Evolutionary conservation across 2,329 filamentous ascomycete species (phyloP).

Genomic region (Zasmidium angulare): DNA sequence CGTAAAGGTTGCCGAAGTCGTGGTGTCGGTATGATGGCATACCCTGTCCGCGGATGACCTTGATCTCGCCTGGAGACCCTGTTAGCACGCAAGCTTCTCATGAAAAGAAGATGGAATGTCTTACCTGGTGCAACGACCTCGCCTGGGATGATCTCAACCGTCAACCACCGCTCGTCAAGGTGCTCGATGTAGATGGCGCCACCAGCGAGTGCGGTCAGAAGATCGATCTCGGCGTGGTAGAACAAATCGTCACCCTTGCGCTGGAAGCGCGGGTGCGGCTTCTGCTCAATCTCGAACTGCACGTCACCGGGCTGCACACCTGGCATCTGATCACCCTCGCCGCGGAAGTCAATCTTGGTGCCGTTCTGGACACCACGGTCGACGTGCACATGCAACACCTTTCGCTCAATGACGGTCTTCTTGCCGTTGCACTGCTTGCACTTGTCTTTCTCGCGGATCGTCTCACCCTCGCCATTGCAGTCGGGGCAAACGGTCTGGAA

Average conservation of each 20-base stretch:
- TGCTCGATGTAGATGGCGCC: slow-evolving; percentile 92
- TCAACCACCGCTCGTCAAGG: slow-evolving; percentile 95
- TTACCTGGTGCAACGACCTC: slow-evolving; percentile 91
- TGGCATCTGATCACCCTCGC: slow-evolving; percentile 93
- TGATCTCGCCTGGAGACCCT: slow-evolving; percentile 68
- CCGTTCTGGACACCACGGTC: slow-evolving; percentile 91
- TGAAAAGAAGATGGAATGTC: slow-evolving; percentile 35
- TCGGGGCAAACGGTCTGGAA: slow-evolving; percentile 99
- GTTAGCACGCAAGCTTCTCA: slow-evolving; percentile 20
- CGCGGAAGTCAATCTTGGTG: slow-evolving; percentile 94
- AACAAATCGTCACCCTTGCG: slow-evolving; percentile 95
- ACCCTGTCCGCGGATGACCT: slow-evolving; percentile 92
- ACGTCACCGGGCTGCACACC: slow-evolving; percentile 93
- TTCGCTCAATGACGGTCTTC: slow-evolving; percentile 96
- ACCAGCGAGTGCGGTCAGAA: slow-evolving; percentile 90
- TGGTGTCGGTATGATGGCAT: slow-evolving; percentile 97
- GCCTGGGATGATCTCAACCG: slow-evolving; percentile 86
- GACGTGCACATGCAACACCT: slow-evolving; percentile 97
- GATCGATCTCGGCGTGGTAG: slow-evolving; percentile 92
- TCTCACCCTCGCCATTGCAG: slow-evolving; percentile 96
- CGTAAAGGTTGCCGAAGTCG: slow-evolving; percentile 92
- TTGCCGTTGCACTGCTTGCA: slow-evolving; percentile 97
- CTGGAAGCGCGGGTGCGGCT: slow-evolving; percentile 94
- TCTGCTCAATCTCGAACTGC: slow-evolving; percentile 98
- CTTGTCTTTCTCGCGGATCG: slow-evolving; percentile 92